Percentiles rank a stretch among this genome's conserved stretches.
These are phyloP conservation scores for Puccinia sorghi DNA, from an alignment of 1,284 basidiomycete species.

Conservation along the genomic window DNA sequence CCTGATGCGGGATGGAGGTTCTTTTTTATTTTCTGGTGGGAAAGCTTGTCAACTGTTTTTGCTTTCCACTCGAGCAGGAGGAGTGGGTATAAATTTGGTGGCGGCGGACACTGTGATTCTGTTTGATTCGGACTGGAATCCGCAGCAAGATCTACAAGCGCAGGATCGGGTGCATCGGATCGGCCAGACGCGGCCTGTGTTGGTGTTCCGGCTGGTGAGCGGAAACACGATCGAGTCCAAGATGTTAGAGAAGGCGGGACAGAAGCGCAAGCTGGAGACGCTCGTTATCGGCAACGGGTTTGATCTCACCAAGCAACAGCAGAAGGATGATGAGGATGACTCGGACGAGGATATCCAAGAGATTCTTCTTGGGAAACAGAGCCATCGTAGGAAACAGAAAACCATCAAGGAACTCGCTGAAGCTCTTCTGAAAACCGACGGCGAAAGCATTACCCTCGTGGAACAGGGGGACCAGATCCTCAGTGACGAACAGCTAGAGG, in stretches of 20 bases:
- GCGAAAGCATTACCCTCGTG: slow-evolving; percentile 85
- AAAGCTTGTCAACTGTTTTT: slow-evolving; percentile 72
- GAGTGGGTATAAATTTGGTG: slow-evolving; percentile 79
- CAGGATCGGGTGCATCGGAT: slow-evolving; percentile 70
- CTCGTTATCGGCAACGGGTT: slow-evolving; percentile 86
- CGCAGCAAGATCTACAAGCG: slow-evolving; percentile 94
- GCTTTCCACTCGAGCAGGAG: slow-evolving; percentile 87
- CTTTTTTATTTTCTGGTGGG: neutral
- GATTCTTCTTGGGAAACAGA: slow-evolving; percentile 35
- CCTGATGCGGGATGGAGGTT: neutral
- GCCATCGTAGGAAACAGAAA: slow-evolving; percentile 60
- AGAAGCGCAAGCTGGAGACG: slow-evolving; percentile 85
- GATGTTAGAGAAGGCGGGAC: slow-evolving; percentile 82
- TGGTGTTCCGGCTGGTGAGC: slow-evolving; percentile 79
- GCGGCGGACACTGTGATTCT: slow-evolving; percentile 93
- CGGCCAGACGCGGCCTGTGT: slow-evolving; percentile 50
- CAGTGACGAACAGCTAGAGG: slow-evolving; percentile 71
- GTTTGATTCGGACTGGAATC: slow-evolving; percentile 94
- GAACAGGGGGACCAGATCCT: slow-evolving; percentile 74
- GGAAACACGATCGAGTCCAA: slow-evolving; percentile 83
- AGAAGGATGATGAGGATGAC: slow-evolving; percentile 55
- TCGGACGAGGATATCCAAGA: slow-evolving; percentile 47
- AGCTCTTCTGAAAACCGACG: slow-evolving; percentile 76
- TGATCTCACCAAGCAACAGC: slow-evolving; percentile 57
- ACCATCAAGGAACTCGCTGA: slow-evolving; percentile 78